Percentiles rank a stretch among this genome's conserved stretches.
These are phyloP conservation scores for Aspergillus ruber DNA, from an alignment of 2,329 filamentous ascomycete genomes.

Conservation along the genomic window DNA sequence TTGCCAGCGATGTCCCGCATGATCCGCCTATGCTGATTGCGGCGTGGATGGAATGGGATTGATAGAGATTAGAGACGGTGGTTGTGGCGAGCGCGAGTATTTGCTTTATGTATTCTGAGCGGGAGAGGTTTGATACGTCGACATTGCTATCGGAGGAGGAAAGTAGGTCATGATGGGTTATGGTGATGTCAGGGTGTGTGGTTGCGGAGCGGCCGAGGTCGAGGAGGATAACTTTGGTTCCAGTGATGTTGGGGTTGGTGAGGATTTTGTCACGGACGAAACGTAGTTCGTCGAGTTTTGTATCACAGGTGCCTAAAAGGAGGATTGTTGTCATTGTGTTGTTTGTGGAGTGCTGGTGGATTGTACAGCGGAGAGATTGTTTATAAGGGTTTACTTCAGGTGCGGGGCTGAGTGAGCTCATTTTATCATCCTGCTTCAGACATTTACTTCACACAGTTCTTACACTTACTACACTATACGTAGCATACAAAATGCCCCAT, in stretches of 20 bases:
- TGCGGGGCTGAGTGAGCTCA: neutral
- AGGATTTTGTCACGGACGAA: conserved; percentile 42
- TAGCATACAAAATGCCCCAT: conserved; percentile 45
- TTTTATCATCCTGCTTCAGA: neutral
- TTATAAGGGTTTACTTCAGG: neutral
- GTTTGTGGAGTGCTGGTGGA: neutral
- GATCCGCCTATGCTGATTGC: conserved; percentile 58
- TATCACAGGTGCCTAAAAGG: conserved; percentile 59
- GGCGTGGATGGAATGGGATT: conserved; percentile 39
- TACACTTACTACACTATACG: neutral
- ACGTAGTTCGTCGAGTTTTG: conserved; percentile 55
- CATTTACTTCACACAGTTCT: neutral
- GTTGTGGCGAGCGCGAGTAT: conserved; percentile 47
- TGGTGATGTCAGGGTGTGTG: conserved; percentile 42
- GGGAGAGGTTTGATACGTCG: conserved; percentile 36
- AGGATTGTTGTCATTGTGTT: conserved; percentile 36
- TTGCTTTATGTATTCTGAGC: conserved; percentile 51
- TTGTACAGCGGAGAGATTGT: neutral
- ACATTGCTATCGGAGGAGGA: conserved; percentile 18
- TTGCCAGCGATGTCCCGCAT: conserved; percentile 55
- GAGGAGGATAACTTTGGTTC: conserved; percentile 42
- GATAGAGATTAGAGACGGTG: conserved; percentile 37
- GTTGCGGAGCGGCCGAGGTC: conserved; percentile 49
- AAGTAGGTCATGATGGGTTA: conserved; percentile 42
- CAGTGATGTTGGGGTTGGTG: conserved; percentile 30